phyloP scores from a whole-genome alignment of 2,329 filamentous ascomycete genomes.

The Cladophialophora immunda region DNA sequence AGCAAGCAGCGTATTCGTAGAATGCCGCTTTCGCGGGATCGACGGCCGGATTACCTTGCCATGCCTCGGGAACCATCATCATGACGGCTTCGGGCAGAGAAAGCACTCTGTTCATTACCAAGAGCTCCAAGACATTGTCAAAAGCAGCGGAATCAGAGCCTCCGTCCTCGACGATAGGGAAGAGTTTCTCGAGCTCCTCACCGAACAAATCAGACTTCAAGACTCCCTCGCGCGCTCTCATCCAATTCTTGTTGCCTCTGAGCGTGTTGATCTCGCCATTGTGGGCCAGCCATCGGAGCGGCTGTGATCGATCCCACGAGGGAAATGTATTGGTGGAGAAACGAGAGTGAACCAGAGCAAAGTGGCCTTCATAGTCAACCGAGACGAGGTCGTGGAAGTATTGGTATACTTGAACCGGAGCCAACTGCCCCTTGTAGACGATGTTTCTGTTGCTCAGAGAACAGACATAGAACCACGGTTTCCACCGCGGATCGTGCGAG shows the following conservation, averaged over 20 bases:
- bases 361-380: slow-evolving; percentile 96
- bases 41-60: slow-evolving; percentile 93
- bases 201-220: slow-evolving; percentile 93
- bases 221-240: slow-evolving; percentile 94
- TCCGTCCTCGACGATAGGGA: slow-evolving; percentile 95
- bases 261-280: slow-evolving; percentile 99
- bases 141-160: slow-evolving; percentile 97
- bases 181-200: slow-evolving; percentile 87
- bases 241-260: slow-evolving; percentile 99
- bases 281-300: slow-evolving; percentile 94
- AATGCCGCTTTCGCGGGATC: slow-evolving; percentile 95
- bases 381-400: slow-evolving; percentile 98
- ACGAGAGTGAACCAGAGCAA: slow-evolving; percentile 93
- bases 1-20: slow-evolving; percentile 97
- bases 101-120: slow-evolving; percentile 94
- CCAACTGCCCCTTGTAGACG: slow-evolving; percentile 96
- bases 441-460: slow-evolving; percentile 98
- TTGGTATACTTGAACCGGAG: slow-evolving; percentile 93
- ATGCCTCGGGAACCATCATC: slow-evolving; percentile 98
- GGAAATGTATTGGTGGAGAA: slow-evolving; percentile 99
- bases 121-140: slow-evolving; percentile 92
- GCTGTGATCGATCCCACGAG: slow-evolving; percentile 97
- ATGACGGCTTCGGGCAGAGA: slow-evolving; percentile 96
- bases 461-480: slow-evolving; percentile 99
- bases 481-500: slow-evolving; percentile 90